These are phyloP conservation scores for Arthrobotrys iridis DNA, from an alignment of 2,329 filamentous ascomycete genomes.

Conservation along the genomic window DNA sequence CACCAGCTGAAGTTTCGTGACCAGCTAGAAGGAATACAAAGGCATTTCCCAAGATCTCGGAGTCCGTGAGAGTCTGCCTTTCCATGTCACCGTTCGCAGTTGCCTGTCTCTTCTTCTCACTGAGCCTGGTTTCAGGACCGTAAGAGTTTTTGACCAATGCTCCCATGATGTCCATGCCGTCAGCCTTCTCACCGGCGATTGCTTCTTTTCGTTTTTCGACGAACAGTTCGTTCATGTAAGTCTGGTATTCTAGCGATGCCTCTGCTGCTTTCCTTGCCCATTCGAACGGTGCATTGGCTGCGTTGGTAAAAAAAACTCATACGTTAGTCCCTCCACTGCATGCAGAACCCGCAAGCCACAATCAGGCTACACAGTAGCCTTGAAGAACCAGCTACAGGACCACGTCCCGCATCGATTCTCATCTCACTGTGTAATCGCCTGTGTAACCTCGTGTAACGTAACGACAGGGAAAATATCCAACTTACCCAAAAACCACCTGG, in stretches of 20 bases:
- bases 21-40: slow-evolving; percentile 76
- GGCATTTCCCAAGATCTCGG: slow-evolving; percentile 77
- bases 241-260: slow-evolving; percentile 71
- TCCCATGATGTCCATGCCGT: slow-evolving; percentile 67
- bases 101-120: slow-evolving; percentile 38
- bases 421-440: background rate
- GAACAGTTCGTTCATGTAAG: slow-evolving; percentile 76
- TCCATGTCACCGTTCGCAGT: slow-evolving; percentile 54
- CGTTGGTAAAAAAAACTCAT: background rate
- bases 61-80: slow-evolving; percentile 66
- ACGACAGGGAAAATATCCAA: slow-evolving; percentile 5
- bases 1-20: slow-evolving; percentile 82
- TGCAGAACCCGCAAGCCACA: no score
- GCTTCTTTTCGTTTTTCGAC: slow-evolving; percentile 69
- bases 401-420: background rate
- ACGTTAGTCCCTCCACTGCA: slow-evolving; percentile 6
- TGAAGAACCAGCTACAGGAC: no score
- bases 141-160: slow-evolving; percentile 66
- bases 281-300: slow-evolving; percentile 66
- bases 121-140: slow-evolving; percentile 32
- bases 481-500: slow-evolving; percentile 66
- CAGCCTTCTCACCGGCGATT: slow-evolving; percentile 59
- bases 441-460: slow-evolving; percentile 22
- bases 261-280: slow-evolving; percentile 66
- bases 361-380: no score